Base-by-base conservation (phyloP, 176 grass and related monocot genomes). In the Oryza glaberrima region DNA sequence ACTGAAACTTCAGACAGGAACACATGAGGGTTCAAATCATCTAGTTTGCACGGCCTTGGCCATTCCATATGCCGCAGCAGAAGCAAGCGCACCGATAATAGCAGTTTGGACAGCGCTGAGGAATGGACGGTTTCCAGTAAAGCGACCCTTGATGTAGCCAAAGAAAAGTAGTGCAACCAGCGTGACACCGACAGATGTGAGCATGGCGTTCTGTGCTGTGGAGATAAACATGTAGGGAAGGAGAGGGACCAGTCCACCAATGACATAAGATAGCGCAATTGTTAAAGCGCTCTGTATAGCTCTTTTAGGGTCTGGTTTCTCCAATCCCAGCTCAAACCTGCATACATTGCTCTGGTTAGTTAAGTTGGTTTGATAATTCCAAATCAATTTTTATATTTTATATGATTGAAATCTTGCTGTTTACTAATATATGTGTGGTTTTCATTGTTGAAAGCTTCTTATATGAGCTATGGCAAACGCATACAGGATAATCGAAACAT, bases 261-360 rank as follows among this genome's bases (percentile, higher is more conserved):
- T 86, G 14, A 92, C 73, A 22, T 97, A 97, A 34, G 92, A 88
- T 43, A 97, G 13, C 0, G 88, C 90, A 7, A 97, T 97, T 61
- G 92, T 97, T 16, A 92, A 70, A 65, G 92, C 94, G 20, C 95
- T 97, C 36, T 97, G 90, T 16, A 94, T 47, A 12, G 90, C 95
- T 84, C 92, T 94, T 89, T 80, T 92, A 17, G 95, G 92, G 11
- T 94, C 92, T 0, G 95, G 92, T 58, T 97, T 97, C 77, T 97
- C 95, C 81, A 97, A 81, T 22, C 95, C 92, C 23, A 97, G 83
- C 84, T 97, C 95, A 81, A 97, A 97, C 77, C 95, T 97, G 86
- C 15, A 92, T 3, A 73, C 36, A 65, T 67, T 82, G 15, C 67
- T 41, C 64, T 5, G 45, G 71, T 80, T 77, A 85, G 64, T 75